phyloP scores from a whole-genome alignment of 2,329 filamentous ascomycete genomes.

The Phialemoniopsis sp. region DNA sequence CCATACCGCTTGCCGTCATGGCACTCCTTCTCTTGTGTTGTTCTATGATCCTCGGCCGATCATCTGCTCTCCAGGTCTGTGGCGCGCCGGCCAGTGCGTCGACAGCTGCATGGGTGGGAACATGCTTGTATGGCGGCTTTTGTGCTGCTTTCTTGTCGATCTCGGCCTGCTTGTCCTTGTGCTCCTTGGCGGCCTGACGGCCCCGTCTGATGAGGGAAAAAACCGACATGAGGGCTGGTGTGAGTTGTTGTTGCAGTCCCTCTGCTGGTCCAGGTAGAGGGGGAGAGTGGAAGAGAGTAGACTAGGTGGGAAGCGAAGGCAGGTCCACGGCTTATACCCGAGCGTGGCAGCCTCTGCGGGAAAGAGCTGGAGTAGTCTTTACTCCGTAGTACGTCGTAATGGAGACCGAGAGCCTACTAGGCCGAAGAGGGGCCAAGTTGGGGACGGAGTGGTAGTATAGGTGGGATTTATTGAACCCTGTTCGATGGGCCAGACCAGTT shows the following conservation, averaged over 20 bases:
- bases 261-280: background rate
- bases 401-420: background rate
- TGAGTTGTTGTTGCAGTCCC: background rate
- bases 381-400: too few relatives aligned
- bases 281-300: background rate
- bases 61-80: constrained; percentile 42
- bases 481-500: too few relatives aligned
- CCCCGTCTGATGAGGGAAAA: constrained; percentile 49
- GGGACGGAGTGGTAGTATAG: too few relatives aligned
- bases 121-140: constrained; percentile 50
- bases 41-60: constrained; percentile 43
- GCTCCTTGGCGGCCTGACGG: constrained; percentile 51
- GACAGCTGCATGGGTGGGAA: constrained; percentile 57
- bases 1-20: constrained; percentile 33
- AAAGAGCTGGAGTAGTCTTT: too few relatives aligned
- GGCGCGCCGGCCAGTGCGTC: constrained; percentile 54
- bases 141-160: constrained; percentile 36
- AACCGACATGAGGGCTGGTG: constrained; percentile 44
- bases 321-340: too few relatives aligned
- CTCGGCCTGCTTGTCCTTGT: constrained; percentile 42
- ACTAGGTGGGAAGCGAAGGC: background rate
- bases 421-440: too few relatives aligned
- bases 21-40: constrained; percentile 45
- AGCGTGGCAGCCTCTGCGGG: too few relatives aligned
- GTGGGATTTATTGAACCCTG: too few relatives aligned